Percentiles rank a stretch among this genome's conserved stretches.
phyloP scores from a whole-genome alignment of 2,329 filamentous ascomycete species.

The Periconia macrospinosa region DNA sequence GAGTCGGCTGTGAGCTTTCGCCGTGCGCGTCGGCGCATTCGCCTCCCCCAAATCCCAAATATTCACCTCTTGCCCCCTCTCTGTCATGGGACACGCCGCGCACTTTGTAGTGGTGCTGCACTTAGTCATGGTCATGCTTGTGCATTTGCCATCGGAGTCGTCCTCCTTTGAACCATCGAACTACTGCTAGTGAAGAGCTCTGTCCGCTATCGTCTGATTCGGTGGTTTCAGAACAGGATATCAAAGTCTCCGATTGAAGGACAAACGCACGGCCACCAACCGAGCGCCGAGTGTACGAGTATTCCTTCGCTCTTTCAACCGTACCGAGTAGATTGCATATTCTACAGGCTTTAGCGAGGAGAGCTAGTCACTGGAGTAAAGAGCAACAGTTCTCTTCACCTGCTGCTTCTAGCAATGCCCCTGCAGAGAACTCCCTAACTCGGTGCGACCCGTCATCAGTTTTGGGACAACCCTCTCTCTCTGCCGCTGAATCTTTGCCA shows the following conservation, averaged over 20 bases:
- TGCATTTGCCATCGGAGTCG: conserved; percentile 18
- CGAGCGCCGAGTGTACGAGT: conserved; percentile 19
- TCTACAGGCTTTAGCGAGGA: conserved; percentile 20
- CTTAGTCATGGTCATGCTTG: conserved; percentile 13
- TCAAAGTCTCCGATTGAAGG: conserved; percentile 19
- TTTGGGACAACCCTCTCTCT: conserved; percentile 15
- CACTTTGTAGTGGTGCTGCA: conserved; percentile 9
- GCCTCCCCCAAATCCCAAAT: conserved; percentile 6
- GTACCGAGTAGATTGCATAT: conserved; percentile 1
- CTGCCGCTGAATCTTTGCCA: neutral
- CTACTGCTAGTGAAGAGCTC: conserved; percentile 7
- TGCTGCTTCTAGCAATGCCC: conserved; percentile 20
- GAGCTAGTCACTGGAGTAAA: neutral
- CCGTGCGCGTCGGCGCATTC: conserved; percentile 14
- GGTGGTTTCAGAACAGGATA: neutral
- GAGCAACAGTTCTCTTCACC: conserved; percentile 8
- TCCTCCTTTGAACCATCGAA: conserved; percentile 10
- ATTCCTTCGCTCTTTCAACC: conserved; percentile 3
- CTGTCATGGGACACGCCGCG: conserved; percentile 1
- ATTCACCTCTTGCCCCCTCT: neutral
- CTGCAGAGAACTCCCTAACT: conserved; percentile 22
- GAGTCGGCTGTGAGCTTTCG: conserved; percentile 17
- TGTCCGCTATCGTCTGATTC: conserved; percentile 16
- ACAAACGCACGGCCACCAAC: conserved; percentile 9
- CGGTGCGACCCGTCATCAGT: conserved; percentile 13